Evolutionary conservation across 805 yeast genomes (phyloP), one percentile per base, ranked within the genome.

Genomic region (Citeromyces matritensis): DNA sequence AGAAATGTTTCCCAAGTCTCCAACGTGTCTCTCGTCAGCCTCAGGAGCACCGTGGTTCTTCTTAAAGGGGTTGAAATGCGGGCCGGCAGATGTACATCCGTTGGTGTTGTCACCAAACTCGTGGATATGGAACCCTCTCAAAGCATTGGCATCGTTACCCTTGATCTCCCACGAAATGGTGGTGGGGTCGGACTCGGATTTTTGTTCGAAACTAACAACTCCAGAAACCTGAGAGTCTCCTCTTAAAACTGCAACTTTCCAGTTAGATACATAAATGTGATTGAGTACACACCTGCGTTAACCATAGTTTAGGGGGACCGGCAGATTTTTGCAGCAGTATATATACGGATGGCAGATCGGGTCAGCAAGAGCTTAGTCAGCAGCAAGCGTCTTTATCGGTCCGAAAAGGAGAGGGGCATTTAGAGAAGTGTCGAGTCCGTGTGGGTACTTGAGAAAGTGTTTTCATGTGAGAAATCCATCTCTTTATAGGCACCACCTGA

Each of bases 21-120:
- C 98, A 49, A 78, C 91, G 63, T 83, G 95, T 64, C 88, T 73
- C 38, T 40, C 58, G 42, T 67, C 74, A 45, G 79, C 94, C 47
- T 71, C 72, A 59, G 95, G 95, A 35, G 86, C 85, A 65, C 96
- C 96, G 57, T 85, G 96, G 43, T 71, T 71, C 67, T 80, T 79
- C 39, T 71, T 67, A 55, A 78, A 79, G 44, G 95, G 95, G 71
- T 86, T 78, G 73, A 84, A 85, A 65, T 86, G 96, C 37, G 95
- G 95, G 52, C 96, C 96, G 34, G 96, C 95, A 43, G 95, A 82
- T 38, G 95, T 88, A 66, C 98, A 91, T 43, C 98, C 98, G 58
- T 91, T 91, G 62, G 98, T 84, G 75, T 83, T 84, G 68, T 91
- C 98, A 65, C 98, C 98, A 51, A 91, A 91, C 54, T 83, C 79